Conservation (phyloP, 371 early-diverging fungal species). For the Blakeslea trispora region DNA sequence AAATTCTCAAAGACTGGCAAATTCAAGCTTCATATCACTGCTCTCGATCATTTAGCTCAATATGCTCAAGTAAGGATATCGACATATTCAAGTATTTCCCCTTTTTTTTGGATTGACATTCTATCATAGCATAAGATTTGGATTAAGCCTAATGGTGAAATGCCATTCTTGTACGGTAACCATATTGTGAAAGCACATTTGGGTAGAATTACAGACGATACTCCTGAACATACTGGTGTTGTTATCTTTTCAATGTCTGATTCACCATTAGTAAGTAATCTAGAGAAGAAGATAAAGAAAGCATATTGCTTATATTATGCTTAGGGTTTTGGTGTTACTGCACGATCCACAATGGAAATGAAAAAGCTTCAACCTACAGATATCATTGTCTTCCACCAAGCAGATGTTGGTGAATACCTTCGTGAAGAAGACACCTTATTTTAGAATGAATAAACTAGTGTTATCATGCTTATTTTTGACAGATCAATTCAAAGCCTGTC, state of each 20-base stretch:
- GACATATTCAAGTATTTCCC: neutral
- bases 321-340: constrained; percentile 98
- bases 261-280: constrained; percentile 75
- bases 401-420: constrained; percentile 99
- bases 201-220: constrained; percentile 95
- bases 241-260: constrained; percentile 95
- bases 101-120: too few species aligned
- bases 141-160: constrained; percentile 99
- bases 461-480: too few species aligned
- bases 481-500: too few species aligned
- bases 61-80: constrained; percentile 79
- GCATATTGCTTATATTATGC: too few species aligned
- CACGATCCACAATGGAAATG: constrained; percentile 89
- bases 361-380: constrained; percentile 94
- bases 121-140: constrained; percentile 71
- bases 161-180: constrained; percentile 99
- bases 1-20: constrained; percentile 98
- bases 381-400: constrained; percentile 96
- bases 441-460: constrained; percentile 34
- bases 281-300: neutral
- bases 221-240: constrained; percentile 97
- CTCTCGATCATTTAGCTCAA: constrained; percentile 90
- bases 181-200: constrained; percentile 98
- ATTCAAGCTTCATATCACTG: constrained; percentile 96
- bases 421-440: constrained; percentile 91